Base-by-base conservation (phyloP, 371 early-diverging fungal species). In the Lichtheimia ramosa region DNA sequence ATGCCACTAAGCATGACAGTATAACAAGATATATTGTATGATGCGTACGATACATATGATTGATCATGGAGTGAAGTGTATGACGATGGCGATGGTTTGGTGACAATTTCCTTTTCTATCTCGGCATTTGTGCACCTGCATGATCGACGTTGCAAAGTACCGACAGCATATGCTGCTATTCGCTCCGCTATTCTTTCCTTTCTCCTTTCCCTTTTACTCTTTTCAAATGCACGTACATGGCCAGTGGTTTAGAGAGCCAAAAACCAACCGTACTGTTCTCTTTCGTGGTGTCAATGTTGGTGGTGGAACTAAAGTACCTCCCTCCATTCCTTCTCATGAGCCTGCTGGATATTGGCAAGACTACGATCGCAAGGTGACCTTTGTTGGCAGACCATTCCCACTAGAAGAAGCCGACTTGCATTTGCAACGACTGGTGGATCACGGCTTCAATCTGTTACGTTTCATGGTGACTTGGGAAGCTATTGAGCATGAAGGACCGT, bases 381-480 rank as follows among this genome's bases (percentile, higher is more conserved):
- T 90, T 65, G 69, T 90, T 18, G 87, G 87, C 3, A 69, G 94
- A 12, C 96, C 96, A 5, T 92, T 96, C 64, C 88, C 90, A 0
- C 64, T 94, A 0, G 80, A 84, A n/a, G 91, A 93, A 55, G 93
- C 92, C 8, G 90, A 93, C 64, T 86, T 87, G 51, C 94, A 96
- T 65, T 81, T 93, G 50, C 62, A 68, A 16, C 72, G 95, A 34
- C 73, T 96, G 39, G 74, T 80, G 20, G 61, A 79, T 34, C 91
- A 89, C 89, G 96, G 96, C 0, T 87, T 96, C 57, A 92, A 86
- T 54, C 81, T 94, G 56, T 61, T 93, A 16, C 77, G 96, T 4
- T 81, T 92, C 43, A 64, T 89, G 43, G 83, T 92, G 16, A 82
- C 93, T 21, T 95, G 96, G 96, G 96, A 95, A 72, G 83, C 93